A percentile compares a stretch with the other conserved stretches of the same genome.
Evolutionary conservation across 1,284 basidiomycete genomes (phyloP).

Genomic region (Melampsora americana): DNA sequence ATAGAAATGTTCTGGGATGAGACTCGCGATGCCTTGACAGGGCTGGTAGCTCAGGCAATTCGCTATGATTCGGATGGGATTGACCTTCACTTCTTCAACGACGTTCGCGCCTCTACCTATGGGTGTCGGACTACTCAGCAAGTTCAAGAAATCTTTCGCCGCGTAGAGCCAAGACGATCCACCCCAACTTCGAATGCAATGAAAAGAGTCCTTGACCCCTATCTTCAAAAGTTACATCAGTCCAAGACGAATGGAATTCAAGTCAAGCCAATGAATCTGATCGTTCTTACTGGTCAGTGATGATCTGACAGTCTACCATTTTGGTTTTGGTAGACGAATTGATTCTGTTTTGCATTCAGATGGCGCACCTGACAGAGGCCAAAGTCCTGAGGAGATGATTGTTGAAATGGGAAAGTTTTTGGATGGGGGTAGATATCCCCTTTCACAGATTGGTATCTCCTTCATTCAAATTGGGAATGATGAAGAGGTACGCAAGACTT

Average conservation of each 20-base stretch:
- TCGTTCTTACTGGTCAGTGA: slow-evolving; percentile 45
- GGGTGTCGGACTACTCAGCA: slow-evolving; percentile 43
- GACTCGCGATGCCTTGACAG: slow-evolving; percentile 46
- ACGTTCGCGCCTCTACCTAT: slow-evolving; percentile 30
- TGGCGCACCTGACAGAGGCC: slow-evolving; percentile 38
- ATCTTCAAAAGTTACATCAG: slow-evolving; percentile 45
- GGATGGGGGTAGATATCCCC: slow-evolving; percentile 36
- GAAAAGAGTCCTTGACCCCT: slow-evolving; percentile 46
- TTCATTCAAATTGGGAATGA: slow-evolving; percentile 21
- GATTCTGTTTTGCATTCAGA: slow-evolving; percentile 2
- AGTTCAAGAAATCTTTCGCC: slow-evolving; percentile 45
- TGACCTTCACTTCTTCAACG: slow-evolving; percentile 48
- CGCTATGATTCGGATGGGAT: slow-evolving; percentile 48
- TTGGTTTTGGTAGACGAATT: neutral
- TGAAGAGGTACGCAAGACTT: neutral
- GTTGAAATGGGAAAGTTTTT: slow-evolving; percentile 32
- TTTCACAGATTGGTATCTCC: slow-evolving; percentile 47
- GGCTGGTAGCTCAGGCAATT: slow-evolving; percentile 45
- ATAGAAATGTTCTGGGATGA: slow-evolving; percentile 50
- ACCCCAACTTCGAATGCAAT: slow-evolving; percentile 47
- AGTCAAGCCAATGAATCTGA: slow-evolving; percentile 47
- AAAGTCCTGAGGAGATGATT: slow-evolving; percentile 36
- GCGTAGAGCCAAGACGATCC: slow-evolving; percentile 46
- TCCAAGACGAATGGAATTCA: slow-evolving; percentile 24
- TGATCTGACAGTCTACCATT: neutral